Base-by-base conservation (phyloP, 202 grass and related monocot genomes). In the Digitaria exilis region DNA sequence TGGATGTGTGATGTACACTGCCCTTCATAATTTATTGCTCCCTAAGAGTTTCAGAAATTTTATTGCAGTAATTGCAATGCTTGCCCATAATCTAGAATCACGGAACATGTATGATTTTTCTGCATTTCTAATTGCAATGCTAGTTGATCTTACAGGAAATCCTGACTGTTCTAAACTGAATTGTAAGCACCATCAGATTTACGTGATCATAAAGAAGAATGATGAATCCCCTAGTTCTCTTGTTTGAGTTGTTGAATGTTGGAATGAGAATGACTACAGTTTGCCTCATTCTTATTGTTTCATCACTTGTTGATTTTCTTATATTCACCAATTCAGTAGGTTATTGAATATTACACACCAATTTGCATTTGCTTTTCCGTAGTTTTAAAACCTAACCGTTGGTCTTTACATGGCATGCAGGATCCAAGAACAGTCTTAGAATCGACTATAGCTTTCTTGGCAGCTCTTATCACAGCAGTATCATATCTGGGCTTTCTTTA, bases 381-480 rank as follows among this genome's bases (percentile, higher is more conserved):
- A 9, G 37, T 41, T 43, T 82, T 24, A 6, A 72, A 58, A 45
- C 41, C 31, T 1, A 67, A 44, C 78, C 25, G 7, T 51, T 86
- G 57, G 29, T 75, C 7, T 48, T 64, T 75, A 22, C 56, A 42
- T 73, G 51, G 71, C 75, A 92, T 67, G 60, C 65, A 98, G 96
- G 88, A 85, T 83, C 90, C 13, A 95, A 86, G 77, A 87, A 69
- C 32, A 77, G 52, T 85, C 76, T 93, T 55, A 93, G 73, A 79
- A 86, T 98, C 42, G 89, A 98, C 56, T 91, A 95, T 87, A 93
- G 80, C 71, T 93, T 83, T 74, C 88, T 98, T 67, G 93, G 92
- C 71, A 98, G 92, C 73, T 87, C 91, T 65, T 98, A 98, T 67
- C 96, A 95, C 86, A 95, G 76, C 52, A 89, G 91, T 90, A 98